Percentiles rank a stretch among this genome's conserved stretches.
Evolutionary conservation across 2,329 filamentous ascomycete genomes (phyloP).

Genomic region (Penicillium sp.): DNA sequence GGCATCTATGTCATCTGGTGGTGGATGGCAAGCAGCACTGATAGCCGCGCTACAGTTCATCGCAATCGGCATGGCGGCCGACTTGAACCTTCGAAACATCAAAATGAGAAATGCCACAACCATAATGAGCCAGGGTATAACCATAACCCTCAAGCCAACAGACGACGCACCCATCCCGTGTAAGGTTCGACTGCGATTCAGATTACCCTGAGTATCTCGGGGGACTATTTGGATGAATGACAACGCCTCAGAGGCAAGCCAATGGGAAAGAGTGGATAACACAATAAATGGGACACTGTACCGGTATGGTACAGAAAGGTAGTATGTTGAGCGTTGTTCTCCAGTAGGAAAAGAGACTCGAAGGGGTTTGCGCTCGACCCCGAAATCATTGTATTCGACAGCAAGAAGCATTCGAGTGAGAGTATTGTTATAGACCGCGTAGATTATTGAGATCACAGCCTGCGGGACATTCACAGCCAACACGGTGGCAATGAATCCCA

Average conservation of each 20-base stretch:
- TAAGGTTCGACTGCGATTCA: not conserved
- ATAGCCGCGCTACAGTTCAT: not conserved
- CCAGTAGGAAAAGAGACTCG: conserved; percentile 42
- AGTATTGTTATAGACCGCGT: not conserved
- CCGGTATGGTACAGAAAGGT: conserved; percentile 42
- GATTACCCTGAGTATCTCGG: not conserved
- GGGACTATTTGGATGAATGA: not conserved
- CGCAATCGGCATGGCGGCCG: not conserved
- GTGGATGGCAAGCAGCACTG: conserved; percentile 1
- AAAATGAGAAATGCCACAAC: not conserved
- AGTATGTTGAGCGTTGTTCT: conserved; percentile 44
- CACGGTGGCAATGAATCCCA: not conserved
- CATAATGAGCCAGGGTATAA: not conserved
- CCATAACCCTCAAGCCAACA: not conserved
- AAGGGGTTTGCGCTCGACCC: conserved; percentile 35
- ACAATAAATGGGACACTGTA: conserved; percentile 25
- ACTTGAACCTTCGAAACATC: not conserved
- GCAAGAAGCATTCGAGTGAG: not conserved
- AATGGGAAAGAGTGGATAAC: not conserved
- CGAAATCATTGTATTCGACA: conserved; percentile 39
- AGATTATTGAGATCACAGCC: not conserved
- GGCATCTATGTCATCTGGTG: not conserved
- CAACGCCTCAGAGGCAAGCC: not conserved
- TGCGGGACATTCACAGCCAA: not conserved
- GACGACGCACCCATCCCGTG: not conserved